A percentile compares a stretch with the other conserved stretches of the same genome.
Evolutionary conservation across 306 rosid species (phyloP).

Genomic region (Boehmeria nivea): DNA sequence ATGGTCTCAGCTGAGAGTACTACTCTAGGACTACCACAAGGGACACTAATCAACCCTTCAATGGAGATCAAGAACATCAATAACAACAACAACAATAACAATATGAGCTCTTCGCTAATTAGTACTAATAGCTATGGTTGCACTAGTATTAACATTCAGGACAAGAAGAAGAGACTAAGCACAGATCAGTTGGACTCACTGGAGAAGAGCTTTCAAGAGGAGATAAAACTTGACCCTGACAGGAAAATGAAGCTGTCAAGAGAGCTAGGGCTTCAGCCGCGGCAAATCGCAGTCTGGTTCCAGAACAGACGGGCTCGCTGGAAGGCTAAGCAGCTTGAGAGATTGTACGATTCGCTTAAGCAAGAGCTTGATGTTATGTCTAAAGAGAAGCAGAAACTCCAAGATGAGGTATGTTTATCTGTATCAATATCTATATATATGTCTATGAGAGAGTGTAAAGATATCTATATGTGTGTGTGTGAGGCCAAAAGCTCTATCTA

Average conservation of each 20-base stretch:
- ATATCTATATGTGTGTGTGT: neutral
- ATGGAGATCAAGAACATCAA: slow-evolving; percentile 37
- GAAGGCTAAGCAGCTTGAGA: slow-evolving; percentile 84
- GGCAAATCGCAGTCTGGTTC: slow-evolving; percentile 93
- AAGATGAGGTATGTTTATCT: slow-evolving; percentile 52
- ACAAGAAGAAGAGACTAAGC: slow-evolving; percentile 71
- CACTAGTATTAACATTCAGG: slow-evolving; percentile 9
- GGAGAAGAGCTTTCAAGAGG: slow-evolving; percentile 81
- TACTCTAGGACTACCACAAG: slow-evolving; percentile 6
- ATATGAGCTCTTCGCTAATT: neutral
- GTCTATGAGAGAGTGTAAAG: neutral
- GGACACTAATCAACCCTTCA: slow-evolving; percentile 11
- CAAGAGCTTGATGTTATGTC: slow-evolving; percentile 62
- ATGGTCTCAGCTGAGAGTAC: slow-evolving; percentile 26
- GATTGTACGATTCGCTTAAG: slow-evolving; percentile 68
- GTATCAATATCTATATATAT: neutral
- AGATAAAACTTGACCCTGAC: slow-evolving; percentile 81
- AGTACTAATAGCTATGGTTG: slow-evolving; percentile 2
- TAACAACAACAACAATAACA: slow-evolving; percentile 17
- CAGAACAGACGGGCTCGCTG: slow-evolving; percentile 91
- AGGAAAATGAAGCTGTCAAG: slow-evolving; percentile 82
- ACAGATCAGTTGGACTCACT: slow-evolving; percentile 63
- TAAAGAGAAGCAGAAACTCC: slow-evolving; percentile 64
- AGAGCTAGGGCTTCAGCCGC: slow-evolving; percentile 88
- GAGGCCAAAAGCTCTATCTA: neutral